These are phyloP conservation scores for Pichia sp. DNA, from an alignment of 1,139 yeast species.

Conservation along the genomic window DNA sequence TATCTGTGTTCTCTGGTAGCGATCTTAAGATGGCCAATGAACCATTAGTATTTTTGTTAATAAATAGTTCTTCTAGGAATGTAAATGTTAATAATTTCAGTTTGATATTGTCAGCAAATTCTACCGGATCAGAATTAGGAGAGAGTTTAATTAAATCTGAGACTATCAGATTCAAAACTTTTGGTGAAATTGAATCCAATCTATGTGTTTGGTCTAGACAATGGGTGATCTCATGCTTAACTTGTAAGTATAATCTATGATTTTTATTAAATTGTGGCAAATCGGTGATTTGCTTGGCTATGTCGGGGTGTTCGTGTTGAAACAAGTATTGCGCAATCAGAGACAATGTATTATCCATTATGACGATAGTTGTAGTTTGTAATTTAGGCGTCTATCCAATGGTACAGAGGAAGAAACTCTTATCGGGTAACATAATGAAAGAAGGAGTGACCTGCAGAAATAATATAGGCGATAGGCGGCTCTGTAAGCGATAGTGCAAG, in stretches of 20 bases:
- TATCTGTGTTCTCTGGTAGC: conserved; percentile 19
- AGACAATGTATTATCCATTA: conserved; percentile 11
- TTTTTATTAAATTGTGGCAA: conserved; percentile 11
- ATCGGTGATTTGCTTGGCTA: conserved; percentile 4
- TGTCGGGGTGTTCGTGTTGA: background rate
- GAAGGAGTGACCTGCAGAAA: too few relatives aligned
- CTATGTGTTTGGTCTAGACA: background rate
- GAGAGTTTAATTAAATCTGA: background rate
- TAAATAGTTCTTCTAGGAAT: conserved; percentile 40
- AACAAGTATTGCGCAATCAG: conserved; percentile 15
- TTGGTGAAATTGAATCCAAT: background rate
- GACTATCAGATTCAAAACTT: background rate
- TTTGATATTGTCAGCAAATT: too few relatives aligned
- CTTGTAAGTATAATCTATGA: conserved; percentile 4
- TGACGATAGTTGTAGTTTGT: background rate
- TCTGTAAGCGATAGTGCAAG: too few relatives aligned
- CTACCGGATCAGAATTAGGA: too few relatives aligned
- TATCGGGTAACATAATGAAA: too few relatives aligned
- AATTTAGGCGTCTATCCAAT: too few relatives aligned
- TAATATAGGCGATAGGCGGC: too few relatives aligned
- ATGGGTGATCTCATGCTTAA: conserved; percentile 9
- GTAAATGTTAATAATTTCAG: conserved; percentile 2
- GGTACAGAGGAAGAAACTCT: too few relatives aligned
- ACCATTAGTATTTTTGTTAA: conserved; percentile 33
- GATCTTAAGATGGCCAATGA: conserved; percentile 47